phyloP scores from a whole-genome alignment of 306 rosid species.

The Lathyrus aphaca region DNA sequence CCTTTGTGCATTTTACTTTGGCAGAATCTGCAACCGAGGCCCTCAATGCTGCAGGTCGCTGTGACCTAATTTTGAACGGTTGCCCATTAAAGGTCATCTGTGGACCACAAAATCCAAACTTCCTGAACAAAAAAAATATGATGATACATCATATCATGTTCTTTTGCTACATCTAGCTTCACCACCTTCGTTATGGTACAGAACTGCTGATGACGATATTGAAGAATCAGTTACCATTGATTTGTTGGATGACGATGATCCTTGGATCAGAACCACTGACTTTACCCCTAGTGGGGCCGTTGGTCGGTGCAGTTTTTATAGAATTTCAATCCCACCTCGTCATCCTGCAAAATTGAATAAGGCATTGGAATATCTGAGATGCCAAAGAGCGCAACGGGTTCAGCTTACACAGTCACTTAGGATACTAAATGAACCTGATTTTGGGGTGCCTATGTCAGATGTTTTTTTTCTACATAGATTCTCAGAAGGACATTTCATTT shows the following conservation, averaged over 20 bases:
- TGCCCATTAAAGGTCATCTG: conserved; percentile 51
- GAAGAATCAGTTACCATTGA: conserved; percentile 58
- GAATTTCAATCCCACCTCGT: conserved; percentile 76
- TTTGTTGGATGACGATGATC: conserved; percentile 87
- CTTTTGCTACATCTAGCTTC: conserved; percentile 66
- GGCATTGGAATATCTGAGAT: conserved; percentile 58
- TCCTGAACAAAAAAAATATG: conserved; percentile 52
- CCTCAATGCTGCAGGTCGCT: conserved; percentile 52
- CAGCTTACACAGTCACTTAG: conserved; percentile 43
- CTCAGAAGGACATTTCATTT: conserved; percentile 53
- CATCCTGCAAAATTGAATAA: conserved; percentile 59
- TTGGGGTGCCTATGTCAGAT: conserved; percentile 53
- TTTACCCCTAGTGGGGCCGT: conserved; percentile 82
- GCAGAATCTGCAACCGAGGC: conserved; percentile 50
- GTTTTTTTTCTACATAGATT: conserved; percentile 61
- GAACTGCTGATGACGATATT: conserved; percentile 89
- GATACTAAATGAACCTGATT: conserved; percentile 65
- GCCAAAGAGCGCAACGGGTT: conserved; percentile 53
- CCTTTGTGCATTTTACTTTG: conserved; percentile 77
- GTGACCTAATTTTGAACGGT: conserved; percentile 51
- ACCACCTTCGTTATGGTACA: conserved; percentile 71
- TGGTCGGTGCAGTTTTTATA: conserved; percentile 74
- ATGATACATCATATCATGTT: conserved; percentile 52
- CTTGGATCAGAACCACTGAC: conserved; percentile 91
- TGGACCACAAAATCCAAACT: conserved; percentile 67